Evolutionary conservation across 2,329 filamentous ascomycete genomes (phyloP), one percentile per base, ranked within the genome.

Genomic region (Aureobasidium lini): DNA sequence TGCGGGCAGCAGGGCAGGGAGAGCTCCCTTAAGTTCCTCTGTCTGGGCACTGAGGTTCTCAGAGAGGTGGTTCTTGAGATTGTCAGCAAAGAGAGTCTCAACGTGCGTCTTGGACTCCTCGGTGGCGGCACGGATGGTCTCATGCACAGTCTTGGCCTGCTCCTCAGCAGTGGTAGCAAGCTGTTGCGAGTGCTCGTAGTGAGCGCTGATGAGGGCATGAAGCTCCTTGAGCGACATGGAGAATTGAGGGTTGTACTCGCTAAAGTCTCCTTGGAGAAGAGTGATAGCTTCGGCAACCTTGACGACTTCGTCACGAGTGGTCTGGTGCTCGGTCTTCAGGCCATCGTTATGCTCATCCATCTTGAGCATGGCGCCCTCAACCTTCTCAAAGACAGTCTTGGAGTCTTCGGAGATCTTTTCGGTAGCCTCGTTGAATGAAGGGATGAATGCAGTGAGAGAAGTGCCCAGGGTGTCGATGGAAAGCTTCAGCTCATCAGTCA

Each of bases 371-470:
- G 93, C 85, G 48, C 93, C 86, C 59, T 95, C 89, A 13, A 96
- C 87, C 64, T 87, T 86, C 54, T 81, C 84, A 66, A 95, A 93
- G 32, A 96, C 89, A 0, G 88, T 91, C 75, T 89, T 90, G 7
- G 90, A 93, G 46, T 94, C 90, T 68, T 90, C 87, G 59, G 90
- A 85, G 81, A 93, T 88, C 73, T 91, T 93, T 68, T 95, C 89
- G 60, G 61, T 64, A 10, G 62, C 59, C 57, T 95, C 90, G 0
- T 87, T 89, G 57, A 96, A 85, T 6, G 86, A 87, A 37, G 70
- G 70, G 36, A 76, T 74, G 68, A 79, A 76, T 16, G 70, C 71
- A 4, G 77, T 76, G 42, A 80, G 70, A n/a, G 77, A 71, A 1
- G 84, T 84, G 7, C 90, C 89, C 48, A 96, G 85, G 0, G 89